Base-by-base conservation (phyloP, 2,329 filamentous ascomycete genomes). In the Parafenestella ontariensis region DNA sequence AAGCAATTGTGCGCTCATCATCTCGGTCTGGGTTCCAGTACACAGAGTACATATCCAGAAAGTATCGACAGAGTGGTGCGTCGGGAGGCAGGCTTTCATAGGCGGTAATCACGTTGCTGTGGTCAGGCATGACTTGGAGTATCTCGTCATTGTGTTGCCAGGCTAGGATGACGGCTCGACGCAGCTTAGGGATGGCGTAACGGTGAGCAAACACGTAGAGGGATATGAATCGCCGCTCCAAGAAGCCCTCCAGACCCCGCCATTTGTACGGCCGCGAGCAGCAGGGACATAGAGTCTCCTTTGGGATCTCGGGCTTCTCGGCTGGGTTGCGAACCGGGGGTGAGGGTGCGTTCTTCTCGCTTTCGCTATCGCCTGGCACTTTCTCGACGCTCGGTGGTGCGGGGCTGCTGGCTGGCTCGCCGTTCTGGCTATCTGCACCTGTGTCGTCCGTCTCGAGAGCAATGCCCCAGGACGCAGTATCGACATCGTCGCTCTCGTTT, bases 71-170 rank as follows among this genome's bases (percentile, higher is more conserved):
- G 1, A 73, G 58, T 5, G 69, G 63, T 5, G 71, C 65, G 39
- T 68, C 65, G 7, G 69, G 61, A 1, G 71, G 70, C 1, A 74
- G 61, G 31, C 53, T 61, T 20, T 72, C 66, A 47, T 74, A 74
- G 3, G 71, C 71, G 0, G 69, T 61, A 45, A 73, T 74, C 53
- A 74, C 71, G 17, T 74, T 74, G 62, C 70, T 69, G 51, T 74
- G 71, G 34, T 74, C 71, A 3, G 71, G 71, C 70, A 74, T 74
- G 9, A 69, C 71, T 47, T 74, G 71, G 4, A 74, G 46, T 4
- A 73, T 69, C 47, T 74, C 71, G 29, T 74, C 71, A 45, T 74
- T 74, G 13, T 62, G 72, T 49, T 74, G 71, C 71, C 71, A 74
- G 2, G 70, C 69, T 6, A 73, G 50, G 5, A 73, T 62, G 10